Percentiles rank a stretch among this genome's conserved stretches.
These are phyloP conservation scores for Hypoxylon lienhwacheense DNA, from an alignment of 495 filamentous ascomycete genomes.

Conservation along the genomic window DNA sequence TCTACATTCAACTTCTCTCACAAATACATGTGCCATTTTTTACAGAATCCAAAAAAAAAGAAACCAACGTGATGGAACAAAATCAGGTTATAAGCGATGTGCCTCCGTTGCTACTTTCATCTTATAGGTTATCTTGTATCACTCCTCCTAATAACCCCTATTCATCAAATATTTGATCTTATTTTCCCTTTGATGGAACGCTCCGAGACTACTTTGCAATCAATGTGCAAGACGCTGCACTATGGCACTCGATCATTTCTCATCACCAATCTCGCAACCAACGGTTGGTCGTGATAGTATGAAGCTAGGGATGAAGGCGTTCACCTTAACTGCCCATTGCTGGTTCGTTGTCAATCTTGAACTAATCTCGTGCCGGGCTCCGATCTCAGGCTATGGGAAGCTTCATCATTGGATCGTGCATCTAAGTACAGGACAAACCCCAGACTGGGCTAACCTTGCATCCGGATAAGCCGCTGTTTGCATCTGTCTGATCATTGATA, in stretches of 20 bases:
- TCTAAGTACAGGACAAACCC: conserved; percentile 11
- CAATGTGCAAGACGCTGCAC: conserved; percentile 19
- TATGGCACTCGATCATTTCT: conserved; percentile 4
- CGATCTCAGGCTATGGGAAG: conserved; percentile 13
- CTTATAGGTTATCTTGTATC: too few relatives aligned
- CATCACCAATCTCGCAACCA: conserved; percentile 8
- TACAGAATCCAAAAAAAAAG: too few relatives aligned
- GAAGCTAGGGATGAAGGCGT: conserved; percentile 25
- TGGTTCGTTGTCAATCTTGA: conserved; percentile 18
- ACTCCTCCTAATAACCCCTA: conserved; percentile 7
- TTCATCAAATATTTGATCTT: conserved; percentile 1
- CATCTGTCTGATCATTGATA: conserved; percentile 7
- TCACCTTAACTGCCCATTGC: conserved; percentile 18
- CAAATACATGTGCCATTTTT: too few relatives aligned
- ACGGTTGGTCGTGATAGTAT: conserved; percentile 16
- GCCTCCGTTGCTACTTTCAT: too few relatives aligned
- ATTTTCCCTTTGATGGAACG: conserved; percentile 1
- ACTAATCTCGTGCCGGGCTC: conserved; percentile 28
- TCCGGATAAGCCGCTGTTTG: conserved; percentile 22
- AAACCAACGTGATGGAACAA: too few relatives aligned
- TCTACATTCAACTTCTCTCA: conserved; percentile 17
- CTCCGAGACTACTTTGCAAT: conserved; percentile 14
- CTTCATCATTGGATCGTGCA: conserved; percentile 20
- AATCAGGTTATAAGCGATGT: too few relatives aligned
- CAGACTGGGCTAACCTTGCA: conserved; percentile 27